Conservation (phyloP, 768 basidiomycete species). For the Boletus reticulatus region DNA sequence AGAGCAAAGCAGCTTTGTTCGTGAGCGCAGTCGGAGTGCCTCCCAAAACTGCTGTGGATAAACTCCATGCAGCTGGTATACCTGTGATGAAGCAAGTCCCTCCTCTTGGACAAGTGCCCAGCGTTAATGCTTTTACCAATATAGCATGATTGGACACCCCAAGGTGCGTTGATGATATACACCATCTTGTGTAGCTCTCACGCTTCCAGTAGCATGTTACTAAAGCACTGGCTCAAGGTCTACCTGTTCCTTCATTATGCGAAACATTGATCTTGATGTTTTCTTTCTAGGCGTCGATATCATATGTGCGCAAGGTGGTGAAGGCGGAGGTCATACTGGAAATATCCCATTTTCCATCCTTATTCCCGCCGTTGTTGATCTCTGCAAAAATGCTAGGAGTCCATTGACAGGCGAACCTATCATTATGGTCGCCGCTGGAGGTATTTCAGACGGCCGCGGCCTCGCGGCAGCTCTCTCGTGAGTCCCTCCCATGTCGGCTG, state of each 20-base stretch:
- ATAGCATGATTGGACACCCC: conserved; percentile 81
- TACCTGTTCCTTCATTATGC: background rate
- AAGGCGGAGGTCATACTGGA: conserved; percentile 89
- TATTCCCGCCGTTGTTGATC: conserved; percentile 78
- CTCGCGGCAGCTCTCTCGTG: conserved; percentile 73
- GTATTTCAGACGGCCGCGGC: conserved; percentile 79
- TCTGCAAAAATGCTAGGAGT: conserved; percentile 66
- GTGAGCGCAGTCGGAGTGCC: conserved; percentile 86
- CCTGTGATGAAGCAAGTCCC: conserved; percentile 77
- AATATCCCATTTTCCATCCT: conserved; percentile 79
- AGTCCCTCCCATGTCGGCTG: conserved; percentile 5
- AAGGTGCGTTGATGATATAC: conserved; percentile 45
- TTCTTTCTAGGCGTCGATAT: conserved; percentile 69
- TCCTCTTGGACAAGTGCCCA: background rate
- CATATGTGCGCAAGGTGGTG: conserved; percentile 85
- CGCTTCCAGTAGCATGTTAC: conserved; percentile 52
- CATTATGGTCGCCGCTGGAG: conserved; percentile 81
- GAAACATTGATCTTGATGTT: background rate
- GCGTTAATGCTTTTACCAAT: background rate
- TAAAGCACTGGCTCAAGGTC: conserved; percentile 73
- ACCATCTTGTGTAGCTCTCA: background rate
- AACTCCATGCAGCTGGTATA: conserved; percentile 75
- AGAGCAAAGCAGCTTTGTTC: conserved; percentile 69
- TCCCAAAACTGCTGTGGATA: conserved; percentile 78
- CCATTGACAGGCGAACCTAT: conserved; percentile 78